Evolutionary conservation across 2,329 filamentous ascomycete genomes (phyloP).

Genomic region (Colletotrichum cordylinicola): DNA sequence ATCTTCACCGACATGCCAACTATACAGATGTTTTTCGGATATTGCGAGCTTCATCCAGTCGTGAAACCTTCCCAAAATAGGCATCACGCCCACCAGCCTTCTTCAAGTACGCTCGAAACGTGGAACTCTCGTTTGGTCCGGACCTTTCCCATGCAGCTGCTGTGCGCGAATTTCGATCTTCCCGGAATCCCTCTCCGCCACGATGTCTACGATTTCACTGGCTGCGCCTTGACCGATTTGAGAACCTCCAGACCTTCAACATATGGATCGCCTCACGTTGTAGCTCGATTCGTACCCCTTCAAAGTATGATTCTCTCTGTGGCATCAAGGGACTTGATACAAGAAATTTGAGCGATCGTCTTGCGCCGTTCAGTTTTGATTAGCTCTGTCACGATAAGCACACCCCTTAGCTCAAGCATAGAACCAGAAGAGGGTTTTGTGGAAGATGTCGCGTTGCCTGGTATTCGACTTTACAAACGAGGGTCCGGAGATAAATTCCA

Average conservation of each 20-base stretch:
- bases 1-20: background rate
- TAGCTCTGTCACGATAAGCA: background rate
- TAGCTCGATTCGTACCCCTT: background rate
- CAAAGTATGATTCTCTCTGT: background rate
- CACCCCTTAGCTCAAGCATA: background rate
- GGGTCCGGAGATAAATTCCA: background rate
- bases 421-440: background rate
- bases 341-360: background rate
- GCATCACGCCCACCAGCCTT: background rate
- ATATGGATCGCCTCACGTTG: background rate
- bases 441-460: background rate
- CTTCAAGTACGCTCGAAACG: background rate
- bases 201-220: constrained; percentile 7
- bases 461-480: background rate
- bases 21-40: background rate
- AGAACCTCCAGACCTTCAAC: background rate
- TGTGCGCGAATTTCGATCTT: background rate
- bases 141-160: background rate
- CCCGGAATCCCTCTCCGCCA: background rate
- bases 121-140: background rate
- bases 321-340: background rate
- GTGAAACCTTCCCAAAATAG: background rate
- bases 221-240: background rate
- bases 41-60: background rate
- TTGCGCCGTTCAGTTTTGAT: background rate